A percentile compares a stretch with the other conserved stretches of the same genome.
These are phyloP conservation scores for Astraeus odoratus DNA, from an alignment of 768 basidiomycete genomes.

Conservation along the genomic window DNA sequence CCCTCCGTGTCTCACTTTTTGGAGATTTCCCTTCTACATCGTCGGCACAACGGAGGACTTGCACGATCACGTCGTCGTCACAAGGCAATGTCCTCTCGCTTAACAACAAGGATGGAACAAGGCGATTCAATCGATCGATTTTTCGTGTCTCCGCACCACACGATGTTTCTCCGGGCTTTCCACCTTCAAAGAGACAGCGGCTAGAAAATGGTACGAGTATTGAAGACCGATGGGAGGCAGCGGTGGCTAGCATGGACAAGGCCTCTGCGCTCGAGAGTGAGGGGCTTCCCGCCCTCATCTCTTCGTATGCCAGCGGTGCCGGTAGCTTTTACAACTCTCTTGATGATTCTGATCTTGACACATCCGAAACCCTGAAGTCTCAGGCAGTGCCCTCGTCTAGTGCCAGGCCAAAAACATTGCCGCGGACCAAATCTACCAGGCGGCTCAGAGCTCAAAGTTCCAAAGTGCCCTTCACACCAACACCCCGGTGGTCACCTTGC, in stretches of 20 bases:
- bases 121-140: slow-evolving; percentile 38
- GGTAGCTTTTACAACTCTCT: slow-evolving; percentile 20
- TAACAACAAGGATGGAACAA: slow-evolving; percentile 23
- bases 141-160: slow-evolving; percentile 20
- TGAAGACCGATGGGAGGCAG: slow-evolving; percentile 40
- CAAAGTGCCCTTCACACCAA: slow-evolving; percentile 6
- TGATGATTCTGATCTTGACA: slow-evolving; percentile 20
- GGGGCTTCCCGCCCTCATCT: slow-evolving; percentile 39
- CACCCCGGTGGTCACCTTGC: slow-evolving; percentile 32
- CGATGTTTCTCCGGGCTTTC: slow-evolving; percentile 13
- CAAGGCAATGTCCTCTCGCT: slow-evolving; percentile 37
- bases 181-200: slow-evolving; percentile 43
- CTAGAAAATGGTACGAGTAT: slow-evolving; percentile 19
- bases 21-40: slow-evolving; percentile 24
- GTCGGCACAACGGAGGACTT: slow-evolving; percentile 15
- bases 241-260: slow-evolving; percentile 39
- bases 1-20: slow-evolving; percentile 25
- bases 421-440: slow-evolving; percentile 8
- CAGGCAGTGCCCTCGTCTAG: not conserved
- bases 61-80: slow-evolving; percentile 28
- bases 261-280: slow-evolving; percentile 39
- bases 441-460: slow-evolving; percentile 14
- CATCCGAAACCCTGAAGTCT: slow-evolving; percentile 7
- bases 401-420: not conserved
- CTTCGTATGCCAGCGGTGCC: slow-evolving; percentile 19